phyloP scores from a whole-genome alignment of 2,329 filamentous ascomycete genomes.

The Clarireedia monteithiana region DNA sequence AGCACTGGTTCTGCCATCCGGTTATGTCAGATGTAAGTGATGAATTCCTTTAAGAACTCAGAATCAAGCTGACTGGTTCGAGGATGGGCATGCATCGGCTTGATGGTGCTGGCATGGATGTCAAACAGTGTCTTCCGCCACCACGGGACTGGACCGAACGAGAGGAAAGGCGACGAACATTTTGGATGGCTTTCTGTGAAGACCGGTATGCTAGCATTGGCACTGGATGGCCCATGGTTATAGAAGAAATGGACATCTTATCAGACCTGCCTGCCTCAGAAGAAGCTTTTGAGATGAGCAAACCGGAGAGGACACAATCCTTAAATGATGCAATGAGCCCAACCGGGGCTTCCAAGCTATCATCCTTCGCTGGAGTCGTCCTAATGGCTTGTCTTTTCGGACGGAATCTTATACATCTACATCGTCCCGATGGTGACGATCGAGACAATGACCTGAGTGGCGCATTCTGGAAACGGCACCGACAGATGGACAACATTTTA shows the following conservation, averaged over 20 bases:
- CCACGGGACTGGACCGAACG: conserved; percentile 89
- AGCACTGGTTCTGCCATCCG: conserved; percentile 78
- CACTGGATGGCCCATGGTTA: conserved; percentile 92
- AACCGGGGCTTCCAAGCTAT: conserved; percentile 64
- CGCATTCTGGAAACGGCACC: conserved; percentile 91
- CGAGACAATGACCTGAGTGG: conserved; percentile 83
- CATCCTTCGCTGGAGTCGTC: conserved; percentile 71
- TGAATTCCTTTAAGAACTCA: conserved; percentile 2
- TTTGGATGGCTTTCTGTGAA: conserved; percentile 88
- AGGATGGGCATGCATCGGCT: conserved; percentile 90
- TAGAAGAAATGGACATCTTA: conserved; percentile 86
- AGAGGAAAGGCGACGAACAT: conserved; percentile 84
- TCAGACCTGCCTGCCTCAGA: conserved; percentile 80
- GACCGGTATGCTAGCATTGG: conserved; percentile 94
- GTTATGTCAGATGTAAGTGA: conserved; percentile 68
- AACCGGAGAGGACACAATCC: conserved; percentile 61
- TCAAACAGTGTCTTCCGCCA: conserved; percentile 83
- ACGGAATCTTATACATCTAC: conserved; percentile 82
- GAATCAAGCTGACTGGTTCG: conserved; percentile 33
- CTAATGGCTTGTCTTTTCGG: conserved; percentile 87
- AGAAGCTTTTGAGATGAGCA: conserved; percentile 75
- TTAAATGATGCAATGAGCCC: conserved; percentile 64
- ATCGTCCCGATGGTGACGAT: conserved; percentile 76
- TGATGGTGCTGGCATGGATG: conserved; percentile 74
- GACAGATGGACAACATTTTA: conserved; percentile 81